phyloP scores from a whole-genome alignment of 192 early-diverging fungal species.

The Backusella morwellensis region DNA sequence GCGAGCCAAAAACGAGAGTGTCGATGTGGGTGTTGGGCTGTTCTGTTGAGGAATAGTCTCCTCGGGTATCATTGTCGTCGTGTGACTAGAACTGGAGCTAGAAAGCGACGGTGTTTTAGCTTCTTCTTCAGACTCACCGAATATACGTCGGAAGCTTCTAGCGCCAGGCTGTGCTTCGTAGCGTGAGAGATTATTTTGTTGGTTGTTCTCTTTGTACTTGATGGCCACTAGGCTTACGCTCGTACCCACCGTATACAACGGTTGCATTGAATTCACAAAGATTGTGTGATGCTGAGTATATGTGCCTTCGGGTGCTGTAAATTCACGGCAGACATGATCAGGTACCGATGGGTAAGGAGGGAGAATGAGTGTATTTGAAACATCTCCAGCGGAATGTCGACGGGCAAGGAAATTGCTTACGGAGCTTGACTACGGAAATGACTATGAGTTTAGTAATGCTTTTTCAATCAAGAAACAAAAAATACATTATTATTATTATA shows the following conservation, averaged over 20 bases:
- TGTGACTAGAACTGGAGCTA: neutral
- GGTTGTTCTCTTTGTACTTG: slow-evolving; percentile 54
- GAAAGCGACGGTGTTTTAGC: slow-evolving; percentile 15
- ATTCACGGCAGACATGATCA: slow-evolving; percentile 44
- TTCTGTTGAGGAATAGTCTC: neutral
- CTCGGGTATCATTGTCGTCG: neutral
- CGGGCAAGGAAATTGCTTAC: slow-evolving; percentile 17
- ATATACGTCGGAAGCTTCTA: slow-evolving; percentile 24
- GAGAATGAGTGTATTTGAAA: slow-evolving; percentile 3
- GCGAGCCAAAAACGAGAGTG: slow-evolving; percentile 20
- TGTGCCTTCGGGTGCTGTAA: slow-evolving; percentile 50
- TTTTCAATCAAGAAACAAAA: neutral
- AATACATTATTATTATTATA: neutral
- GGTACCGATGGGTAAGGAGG: slow-evolving; percentile 32
- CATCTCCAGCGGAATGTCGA: slow-evolving; percentile 18
- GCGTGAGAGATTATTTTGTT: slow-evolving; percentile 13
- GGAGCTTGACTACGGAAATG: neutral
- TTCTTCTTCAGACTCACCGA: slow-evolving; percentile 21
- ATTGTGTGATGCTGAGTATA: slow-evolving; percentile 50
- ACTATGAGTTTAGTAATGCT: neutral
- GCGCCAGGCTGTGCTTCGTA: slow-evolving; percentile 32
- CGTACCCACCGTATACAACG: slow-evolving; percentile 49
- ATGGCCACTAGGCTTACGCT: slow-evolving; percentile 49
- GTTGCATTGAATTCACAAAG: slow-evolving; percentile 40
- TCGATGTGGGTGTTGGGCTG: slow-evolving; percentile 23